Base-by-base conservation (phyloP, 2,329 filamentous ascomycete genomes). In the Ilyonectria robusta region DNA sequence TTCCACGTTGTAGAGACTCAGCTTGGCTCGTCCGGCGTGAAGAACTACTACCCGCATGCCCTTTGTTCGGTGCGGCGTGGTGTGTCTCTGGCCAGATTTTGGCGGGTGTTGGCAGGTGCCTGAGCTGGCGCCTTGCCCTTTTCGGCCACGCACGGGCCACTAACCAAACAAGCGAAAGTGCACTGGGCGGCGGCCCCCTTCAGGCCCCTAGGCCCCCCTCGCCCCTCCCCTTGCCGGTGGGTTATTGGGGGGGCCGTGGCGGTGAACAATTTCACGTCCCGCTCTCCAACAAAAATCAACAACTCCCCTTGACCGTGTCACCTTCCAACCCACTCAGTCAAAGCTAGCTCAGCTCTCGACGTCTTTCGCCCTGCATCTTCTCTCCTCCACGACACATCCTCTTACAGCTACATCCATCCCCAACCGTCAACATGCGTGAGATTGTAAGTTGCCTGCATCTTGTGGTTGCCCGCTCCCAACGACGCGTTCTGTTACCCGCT, bases 341-440 rank as follows among this genome's bases (percentile, higher is more conserved):
- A 78, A 78, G 77, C 78, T 78, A 74, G 75, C 72, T 73, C 74
- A 79, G 76, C 76, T 80, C 69, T 77, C 72, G 71, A 80, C 72
- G 70, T 70, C 72, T 69, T 72, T 68, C 51, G 65, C 72, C 67
- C 65, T 71, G 67, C 62, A 62, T 58, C 50, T 70, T 72, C 68
- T 63, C 40, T 57, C 70, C 67, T 71, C 67, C 70, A 72, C 69
- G 67, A 69, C 68, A 70, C 73, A 71, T 67, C 73, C 61, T 74
- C 69, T 65, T 73, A 72, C 65, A 75, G 63, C 71, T 67, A 70
- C 68, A 75, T 68, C 66, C 72, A 57, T 67, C 71, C 65, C 68
- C 70, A 67, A 73, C 70, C 76, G 75, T 79, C 83, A 90, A 82
- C 75, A 91, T 91, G 89, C 89, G 89, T 87, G 89, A 91, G 84